Percentiles rank a stretch among this genome's conserved stretches.
These are phyloP conservation scores for Populus trichocarpa DNA, from an alignment of 441 rosid genomes.

Conservation along the genomic window DNA sequence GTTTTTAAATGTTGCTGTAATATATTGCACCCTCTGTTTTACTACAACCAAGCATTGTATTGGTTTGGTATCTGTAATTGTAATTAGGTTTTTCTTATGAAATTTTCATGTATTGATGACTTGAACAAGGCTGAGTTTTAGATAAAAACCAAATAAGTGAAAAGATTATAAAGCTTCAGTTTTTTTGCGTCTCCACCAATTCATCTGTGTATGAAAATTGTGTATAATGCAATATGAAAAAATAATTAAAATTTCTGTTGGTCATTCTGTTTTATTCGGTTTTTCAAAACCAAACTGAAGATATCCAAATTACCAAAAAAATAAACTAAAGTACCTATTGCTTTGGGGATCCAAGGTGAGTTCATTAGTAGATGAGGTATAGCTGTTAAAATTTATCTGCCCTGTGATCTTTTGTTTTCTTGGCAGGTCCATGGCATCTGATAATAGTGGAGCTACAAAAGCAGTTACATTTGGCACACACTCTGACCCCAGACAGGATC, in stretches of 20 bases:
- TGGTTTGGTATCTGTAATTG: background rate
- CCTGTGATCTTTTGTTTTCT: background rate
- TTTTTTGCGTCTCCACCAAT: background rate
- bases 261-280: background rate
- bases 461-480: slow-evolving; percentile 38
- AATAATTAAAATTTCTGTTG: background rate
- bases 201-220: background rate
- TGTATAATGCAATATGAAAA: background rate
- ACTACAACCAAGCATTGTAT: background rate
- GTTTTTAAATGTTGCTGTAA: background rate
- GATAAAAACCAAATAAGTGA: background rate
- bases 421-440: slow-evolving; percentile 46
- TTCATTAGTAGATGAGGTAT: background rate
- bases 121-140: background rate
- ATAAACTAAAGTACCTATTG: background rate
- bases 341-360: background rate
- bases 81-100: background rate
- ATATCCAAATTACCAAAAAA: background rate
- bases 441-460: slow-evolving; percentile 26
- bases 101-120: background rate
- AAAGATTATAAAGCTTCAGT: background rate
- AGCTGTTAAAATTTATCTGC: background rate
- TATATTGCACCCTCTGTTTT: background rate
- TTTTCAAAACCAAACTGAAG: no score
- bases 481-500: slow-evolving; percentile 43